Base-by-base conservation (phyloP, 768 basidiomycete genomes). In the Podaxis carcinomalis region DNA sequence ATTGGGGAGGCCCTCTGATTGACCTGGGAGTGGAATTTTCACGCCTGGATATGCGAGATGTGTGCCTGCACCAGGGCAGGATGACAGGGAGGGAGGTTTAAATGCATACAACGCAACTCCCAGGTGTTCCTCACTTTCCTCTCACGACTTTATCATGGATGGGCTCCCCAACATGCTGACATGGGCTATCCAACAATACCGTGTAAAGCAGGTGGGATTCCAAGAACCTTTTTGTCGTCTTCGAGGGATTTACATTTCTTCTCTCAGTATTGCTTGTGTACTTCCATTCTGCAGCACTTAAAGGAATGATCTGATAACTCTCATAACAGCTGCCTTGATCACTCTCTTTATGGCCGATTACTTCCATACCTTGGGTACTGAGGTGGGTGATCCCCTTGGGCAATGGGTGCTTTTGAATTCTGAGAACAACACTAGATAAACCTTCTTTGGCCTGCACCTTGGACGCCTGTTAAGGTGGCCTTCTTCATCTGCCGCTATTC, bases 401-500 rank as follows among this genome's bases (percentile, higher is more conserved):
- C 13, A 5, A 10, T 6, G 13, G 11, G 4, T 23, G 7, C 32
- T 3, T 9, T 27, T 21, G 11, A 49, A 49, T 32, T 32, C 23
- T 14, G 25, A 49, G 7, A 11, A 4, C 4, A 13, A 27, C n/a
- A 19, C 13, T 35, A 56, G 56, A 56, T 56, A 28, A 56, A 46
- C 28, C 35, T 35, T 7, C 9, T 56, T 28, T 56, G 56, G 56
- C 42, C 42, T 9, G 11, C 56, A 21, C 42, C 42, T 1, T 56
- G 56, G 56, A 56, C 56, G 32, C 3, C 46, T n/a, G 23, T 47
- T 25, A 56, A 56, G n/a, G 23, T 46, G 16, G 28, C 47, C 4
- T 56, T 47, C 44, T 11, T 56, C 13, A 19, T 32, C 44, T 46
- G 21, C 13, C 56, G 56, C n/a, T 56, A 56, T 36, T 56, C 56